Conservation (phyloP, 352 stramenopile species). For the Pythium folliculosum region DNA sequence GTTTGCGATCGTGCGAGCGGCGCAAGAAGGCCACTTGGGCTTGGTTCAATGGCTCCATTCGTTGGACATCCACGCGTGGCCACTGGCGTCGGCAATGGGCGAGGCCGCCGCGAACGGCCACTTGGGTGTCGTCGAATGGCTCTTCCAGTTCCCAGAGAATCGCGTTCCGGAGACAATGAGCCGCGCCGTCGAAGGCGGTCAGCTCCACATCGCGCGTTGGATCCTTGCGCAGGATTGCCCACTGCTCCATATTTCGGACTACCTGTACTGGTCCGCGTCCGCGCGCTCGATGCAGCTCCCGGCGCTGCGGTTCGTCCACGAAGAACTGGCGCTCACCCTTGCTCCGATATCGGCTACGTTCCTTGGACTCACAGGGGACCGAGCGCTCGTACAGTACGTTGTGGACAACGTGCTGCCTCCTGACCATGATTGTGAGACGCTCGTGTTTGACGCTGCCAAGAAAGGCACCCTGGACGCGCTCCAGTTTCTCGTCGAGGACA, state of each 20-base stretch:
- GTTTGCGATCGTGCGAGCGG: not conserved
- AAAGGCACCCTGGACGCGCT: not conserved
- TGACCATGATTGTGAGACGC: not conserved
- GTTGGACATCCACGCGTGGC: not conserved
- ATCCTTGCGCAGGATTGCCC: not conserved
- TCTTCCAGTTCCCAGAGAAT: not conserved
- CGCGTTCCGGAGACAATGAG: not conserved
- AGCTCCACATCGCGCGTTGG: not conserved
- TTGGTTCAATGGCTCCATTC: conserved; percentile 7
- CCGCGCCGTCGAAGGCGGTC: not conserved
- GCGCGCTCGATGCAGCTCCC: not conserved
- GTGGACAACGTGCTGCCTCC: not conserved
- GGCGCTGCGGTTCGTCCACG: not conserved
- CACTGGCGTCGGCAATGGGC: not conserved
- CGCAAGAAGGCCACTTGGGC: not conserved
- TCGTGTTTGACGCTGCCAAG: conserved; percentile 1
- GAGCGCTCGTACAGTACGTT: not conserved
- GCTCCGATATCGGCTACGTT: no score
- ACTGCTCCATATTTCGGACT: not conserved
- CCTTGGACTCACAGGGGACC: not conserved
- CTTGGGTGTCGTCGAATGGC: conserved; percentile 1
- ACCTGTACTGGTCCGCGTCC: not conserved
- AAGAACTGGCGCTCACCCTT: not conserved
- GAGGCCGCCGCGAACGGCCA: conserved; percentile 1
- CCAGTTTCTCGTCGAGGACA: not conserved